Evolutionary conservation across 805 yeast species (phyloP).

Genomic region (Yarrowia osloensis): DNA sequence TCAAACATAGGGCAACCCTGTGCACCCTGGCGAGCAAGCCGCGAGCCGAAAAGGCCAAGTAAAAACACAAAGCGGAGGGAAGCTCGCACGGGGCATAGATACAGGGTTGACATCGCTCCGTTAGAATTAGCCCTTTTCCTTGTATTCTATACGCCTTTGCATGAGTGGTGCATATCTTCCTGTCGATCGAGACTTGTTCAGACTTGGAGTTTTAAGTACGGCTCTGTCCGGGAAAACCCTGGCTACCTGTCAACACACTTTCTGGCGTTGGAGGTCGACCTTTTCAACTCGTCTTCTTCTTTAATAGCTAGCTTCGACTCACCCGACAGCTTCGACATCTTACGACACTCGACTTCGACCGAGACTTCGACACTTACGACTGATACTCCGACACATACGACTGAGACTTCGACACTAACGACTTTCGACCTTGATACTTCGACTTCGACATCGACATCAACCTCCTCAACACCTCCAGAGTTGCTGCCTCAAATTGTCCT

Average conservation of each 20-base stretch:
- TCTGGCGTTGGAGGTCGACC: background rate
- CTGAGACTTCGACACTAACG: no score
- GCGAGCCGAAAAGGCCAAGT: background rate
- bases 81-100: background rate
- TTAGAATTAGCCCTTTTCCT: constrained; percentile 8
- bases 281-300: background rate
- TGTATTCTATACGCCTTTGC: constrained; percentile 29
- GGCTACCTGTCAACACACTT: background rate
- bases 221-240: constrained; percentile 15
- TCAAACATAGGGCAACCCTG: no score
- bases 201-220: constrained; percentile 17
- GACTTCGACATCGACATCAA: background rate
- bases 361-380: no score
- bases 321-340: no score
- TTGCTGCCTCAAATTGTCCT: background rate
- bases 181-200: constrained; percentile 13
- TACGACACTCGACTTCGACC: no score
- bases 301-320: background rate
- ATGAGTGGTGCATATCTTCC: constrained; percentile 12
- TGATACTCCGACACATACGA: no score
- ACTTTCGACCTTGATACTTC: no score
- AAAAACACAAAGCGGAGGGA: background rate
- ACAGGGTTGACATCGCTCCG: constrained; percentile 22
- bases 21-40: background rate
- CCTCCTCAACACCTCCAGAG: background rate